Base-by-base conservation (phyloP, 2,329 filamentous ascomycete genomes). In the Claviceps purpurea region DNA sequence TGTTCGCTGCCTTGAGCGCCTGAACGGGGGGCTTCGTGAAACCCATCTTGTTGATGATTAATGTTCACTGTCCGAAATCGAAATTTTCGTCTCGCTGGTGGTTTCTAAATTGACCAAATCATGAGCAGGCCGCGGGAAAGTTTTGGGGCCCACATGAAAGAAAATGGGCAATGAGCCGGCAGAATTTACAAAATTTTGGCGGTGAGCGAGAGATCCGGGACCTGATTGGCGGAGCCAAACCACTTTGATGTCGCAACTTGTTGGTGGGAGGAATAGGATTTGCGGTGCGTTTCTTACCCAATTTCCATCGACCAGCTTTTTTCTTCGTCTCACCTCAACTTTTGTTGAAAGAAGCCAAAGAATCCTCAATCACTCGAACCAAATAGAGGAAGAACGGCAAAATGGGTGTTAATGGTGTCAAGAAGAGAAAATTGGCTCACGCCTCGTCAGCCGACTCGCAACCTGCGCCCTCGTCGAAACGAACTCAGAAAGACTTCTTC, bases 401-500 rank as follows among this genome's bases (percentile, higher is more conserved):
- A 41, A 79, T 79, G 76, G 66, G 71, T 45, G 68, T 69, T 34
- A 71, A 70, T 57, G 73, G 75, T 8, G 63, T 71, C 2, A 84
- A 83, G 59, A 72, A 79, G 61, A 73, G 79, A 61, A 82, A 75
- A 68, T 66, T 82, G 50, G 77, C 73, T 47, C 78, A 80, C 38
- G 69, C 73, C 20, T 68, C 67, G 34, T 69, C 70, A 1, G 72
- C 73, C 45, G 73, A 75, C 46, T 61, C 62, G 13, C 63, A 58
- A 56, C 65, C 56, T 40, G 62, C 58, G 34, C 54, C 61, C 30
- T 60, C 62, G 6, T 65, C 64, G 3, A 67, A 62, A 54, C 73
- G 69, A 51, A 67, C 73, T n/a, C 75, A 79, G 53, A 78, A 78
- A 58, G 76, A 78, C 51, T 89, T 90, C 66, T 78, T 87, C 70